phyloP scores from a whole-genome alignment of 305 asterid genomes.

The Fraxinus dipetala region DNA sequence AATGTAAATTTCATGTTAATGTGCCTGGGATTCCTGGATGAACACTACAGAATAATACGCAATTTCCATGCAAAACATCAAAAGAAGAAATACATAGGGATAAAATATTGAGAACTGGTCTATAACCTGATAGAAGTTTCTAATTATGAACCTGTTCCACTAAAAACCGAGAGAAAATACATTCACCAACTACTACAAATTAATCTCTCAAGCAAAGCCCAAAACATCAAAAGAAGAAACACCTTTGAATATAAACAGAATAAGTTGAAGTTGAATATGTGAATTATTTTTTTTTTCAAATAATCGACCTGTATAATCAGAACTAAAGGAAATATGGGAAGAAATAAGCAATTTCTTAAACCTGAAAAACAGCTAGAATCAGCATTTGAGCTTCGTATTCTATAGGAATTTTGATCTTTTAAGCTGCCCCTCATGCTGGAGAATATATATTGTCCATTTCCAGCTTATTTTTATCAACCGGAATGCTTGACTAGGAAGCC shows the following conservation, averaged over 20 bases:
- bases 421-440: background rate
- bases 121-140: background rate
- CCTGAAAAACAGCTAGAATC: background rate
- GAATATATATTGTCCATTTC: background rate
- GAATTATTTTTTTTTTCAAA: background rate
- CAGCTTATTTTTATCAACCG: background rate
- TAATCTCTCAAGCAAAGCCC: background rate
- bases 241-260: background rate
- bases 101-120: background rate
- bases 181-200: background rate
- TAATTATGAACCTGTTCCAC: background rate
- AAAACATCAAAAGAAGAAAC: background rate
- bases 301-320: background rate
- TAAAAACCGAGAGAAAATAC: background rate
- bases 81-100: background rate
- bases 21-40: conserved; percentile 14
- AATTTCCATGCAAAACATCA: background rate
- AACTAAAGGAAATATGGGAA: background rate
- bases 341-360: background rate
- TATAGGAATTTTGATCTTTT: background rate
- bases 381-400: background rate
- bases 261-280: background rate
- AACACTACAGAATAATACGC: conserved; percentile 4
- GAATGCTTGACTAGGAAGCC: background rate
- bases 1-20: background rate